Conservation (phyloP, 2,329 filamentous ascomycete genomes). For the Clonostachys chloroleuca region DNA sequence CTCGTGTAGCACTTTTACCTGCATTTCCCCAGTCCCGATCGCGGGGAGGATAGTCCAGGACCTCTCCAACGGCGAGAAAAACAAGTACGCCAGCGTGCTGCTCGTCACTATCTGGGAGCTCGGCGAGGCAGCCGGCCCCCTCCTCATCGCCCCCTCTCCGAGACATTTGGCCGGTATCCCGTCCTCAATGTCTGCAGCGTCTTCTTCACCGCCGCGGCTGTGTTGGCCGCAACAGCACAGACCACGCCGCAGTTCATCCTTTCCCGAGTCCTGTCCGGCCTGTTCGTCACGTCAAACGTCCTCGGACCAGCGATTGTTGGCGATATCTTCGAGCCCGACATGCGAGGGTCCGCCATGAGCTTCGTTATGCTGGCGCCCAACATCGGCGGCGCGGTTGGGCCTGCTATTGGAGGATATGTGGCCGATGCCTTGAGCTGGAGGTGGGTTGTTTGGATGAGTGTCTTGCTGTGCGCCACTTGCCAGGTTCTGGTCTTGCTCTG, state of each 20-base stretch:
- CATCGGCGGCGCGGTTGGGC: constrained; percentile 51
- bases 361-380: constrained; percentile 52
- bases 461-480: constrained; percentile 37
- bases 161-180: constrained; percentile 51
- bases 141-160: constrained; percentile 57
- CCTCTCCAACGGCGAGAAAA: constrained; percentile 26
- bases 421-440: constrained; percentile 53
- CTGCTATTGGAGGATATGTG: constrained; percentile 49
- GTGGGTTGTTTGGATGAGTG: constrained; percentile 43
- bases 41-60: constrained; percentile 46
- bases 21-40: constrained; percentile 50
- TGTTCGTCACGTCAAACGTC: constrained; percentile 60
- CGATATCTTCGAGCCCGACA: constrained; percentile 54
- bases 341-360: constrained; percentile 55
- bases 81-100: constrained; percentile 47
- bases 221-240: constrained; percentile 37
- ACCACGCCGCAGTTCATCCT: constrained; percentile 42
- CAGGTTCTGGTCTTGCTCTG: constrained; percentile 45
- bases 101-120: constrained; percentile 70
- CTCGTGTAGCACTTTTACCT: constrained; percentile 46
- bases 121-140: constrained; percentile 57
- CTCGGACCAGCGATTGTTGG: constrained; percentile 60
- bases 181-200: constrained; percentile 49
- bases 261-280: constrained; percentile 53
- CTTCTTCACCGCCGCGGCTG: constrained; percentile 43